Base-by-base conservation (phyloP, 169 alveolate species). In the Plasmodium malariae region DNA sequence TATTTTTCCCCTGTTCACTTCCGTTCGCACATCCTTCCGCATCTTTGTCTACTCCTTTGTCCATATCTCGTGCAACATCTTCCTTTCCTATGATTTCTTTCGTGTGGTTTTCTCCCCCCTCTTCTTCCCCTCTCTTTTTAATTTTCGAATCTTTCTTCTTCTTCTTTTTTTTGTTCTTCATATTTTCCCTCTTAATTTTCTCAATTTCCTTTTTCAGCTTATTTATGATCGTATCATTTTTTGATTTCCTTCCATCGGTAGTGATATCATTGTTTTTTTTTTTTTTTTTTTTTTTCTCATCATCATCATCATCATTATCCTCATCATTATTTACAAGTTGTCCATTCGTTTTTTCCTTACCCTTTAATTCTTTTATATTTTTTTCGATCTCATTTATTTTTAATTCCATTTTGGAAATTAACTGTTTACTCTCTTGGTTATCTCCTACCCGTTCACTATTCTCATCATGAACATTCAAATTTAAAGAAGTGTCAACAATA, bases 401-500 rank as follows among this genome's bases (percentile, higher is more conserved):
- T 67, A 67, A 17, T 59, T 67, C 49, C 90, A 80, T 63, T 60
- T 63, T 17, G 24, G 83, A 67, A 67, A 80, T 67, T 2, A 80
- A 2, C 59, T 80, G 71, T 49, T 57, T 24, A 48, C 19, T 74
- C 3, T 76, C 74, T 37, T 43, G 45, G 63, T 40, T 21, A 17
- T 51, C 83, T 48, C 34, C 51, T 28, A 4, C 34, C 26, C 48
- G 14, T 21, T 67, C 90, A 11, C n/a, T 55, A 43, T 51, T 45
- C 28, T 12, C 83, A 80, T 80, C 83, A 34, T 65, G 36, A 4
- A 80, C 85, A 67, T 80, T 49, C 51, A 80, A 48, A 80, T 80
- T 80, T 68, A 80, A 80, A 40, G 90, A 80, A 3, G 90, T 80
- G 24, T 80, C 90, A 6, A 80, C 67, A 36, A 80, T 65, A 60